These are phyloP conservation scores for Cicer yamashitae DNA, from an alignment of 306 rosid genomes.

Conservation along the genomic window DNA sequence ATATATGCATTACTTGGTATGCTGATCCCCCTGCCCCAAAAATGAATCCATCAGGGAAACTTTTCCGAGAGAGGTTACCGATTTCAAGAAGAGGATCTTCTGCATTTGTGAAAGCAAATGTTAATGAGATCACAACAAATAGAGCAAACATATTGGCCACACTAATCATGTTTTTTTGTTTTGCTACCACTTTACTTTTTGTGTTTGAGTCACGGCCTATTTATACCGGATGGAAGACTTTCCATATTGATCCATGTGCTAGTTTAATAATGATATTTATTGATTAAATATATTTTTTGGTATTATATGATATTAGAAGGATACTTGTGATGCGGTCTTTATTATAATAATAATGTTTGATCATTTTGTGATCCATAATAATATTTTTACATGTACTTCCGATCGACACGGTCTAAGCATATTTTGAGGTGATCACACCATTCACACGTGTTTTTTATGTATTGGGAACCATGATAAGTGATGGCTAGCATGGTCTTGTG, in stretches of 20 bases:
- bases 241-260: background rate
- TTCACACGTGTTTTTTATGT: too few species aligned
- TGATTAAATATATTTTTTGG: background rate
- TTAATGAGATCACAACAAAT: background rate
- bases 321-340: background rate
- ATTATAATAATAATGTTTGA: too few species aligned
- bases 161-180: background rate
- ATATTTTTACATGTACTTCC: too few species aligned
- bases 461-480: too few species aligned
- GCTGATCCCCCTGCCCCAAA: constrained; percentile 46
- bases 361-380: too few species aligned
- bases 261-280: background rate
- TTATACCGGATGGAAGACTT: background rate
- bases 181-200: background rate
- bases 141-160: background rate
- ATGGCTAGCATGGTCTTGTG: too few species aligned
- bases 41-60: constrained; percentile 44
- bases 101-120: background rate
- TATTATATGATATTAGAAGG: background rate
- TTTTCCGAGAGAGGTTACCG: constrained; percentile 34
- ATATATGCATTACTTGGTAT: constrained; percentile 41
- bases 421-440: too few species aligned
- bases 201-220: background rate
- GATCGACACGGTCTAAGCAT: too few species aligned
- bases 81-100: background rate